Conservation (phyloP, 805 yeast species). For the Candida ponderosae region DNA sequence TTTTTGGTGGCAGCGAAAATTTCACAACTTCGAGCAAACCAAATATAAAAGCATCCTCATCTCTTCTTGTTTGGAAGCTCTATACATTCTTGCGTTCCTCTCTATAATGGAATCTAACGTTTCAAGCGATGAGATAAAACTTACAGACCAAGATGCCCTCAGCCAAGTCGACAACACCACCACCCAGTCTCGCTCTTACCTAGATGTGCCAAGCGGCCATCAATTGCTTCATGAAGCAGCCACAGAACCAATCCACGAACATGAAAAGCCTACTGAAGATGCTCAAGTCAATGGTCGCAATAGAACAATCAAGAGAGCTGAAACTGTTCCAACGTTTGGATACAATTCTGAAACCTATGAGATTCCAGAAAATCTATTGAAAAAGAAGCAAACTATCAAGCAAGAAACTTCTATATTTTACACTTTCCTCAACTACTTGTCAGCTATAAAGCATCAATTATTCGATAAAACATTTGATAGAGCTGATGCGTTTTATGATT, state of each 20-base stretch:
- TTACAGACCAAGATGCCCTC: too few relatives aligned
- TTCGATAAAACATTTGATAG: constrained; percentile 11
- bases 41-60: too few relatives aligned
- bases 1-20: too few relatives aligned
- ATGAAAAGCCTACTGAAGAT: background rate
- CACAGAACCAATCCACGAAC: constrained; percentile 7
- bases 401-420: constrained; percentile 13
- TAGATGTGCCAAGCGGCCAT: too few relatives aligned
- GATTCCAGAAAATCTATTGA: constrained; percentile 5
- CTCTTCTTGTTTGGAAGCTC: too few relatives aligned
- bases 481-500: constrained; percentile 5
- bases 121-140: too few relatives aligned
- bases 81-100: too few relatives aligned
- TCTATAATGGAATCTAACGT: too few relatives aligned
- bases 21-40: too few relatives aligned
- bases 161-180: too few relatives aligned
- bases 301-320: constrained; percentile 6
- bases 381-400: constrained; percentile 11
- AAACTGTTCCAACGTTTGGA: constrained; percentile 6
- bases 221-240: too few relatives aligned
- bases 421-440: constrained; percentile 9
- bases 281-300: background rate
- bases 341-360: constrained; percentile 1
- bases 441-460: constrained; percentile 9
- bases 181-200: too few relatives aligned